Evolutionary conservation across 176 grass and related monocot species (phyloP), one percentile per base, ranked within the genome.

Genomic region (Oryza brachyantha): DNA sequence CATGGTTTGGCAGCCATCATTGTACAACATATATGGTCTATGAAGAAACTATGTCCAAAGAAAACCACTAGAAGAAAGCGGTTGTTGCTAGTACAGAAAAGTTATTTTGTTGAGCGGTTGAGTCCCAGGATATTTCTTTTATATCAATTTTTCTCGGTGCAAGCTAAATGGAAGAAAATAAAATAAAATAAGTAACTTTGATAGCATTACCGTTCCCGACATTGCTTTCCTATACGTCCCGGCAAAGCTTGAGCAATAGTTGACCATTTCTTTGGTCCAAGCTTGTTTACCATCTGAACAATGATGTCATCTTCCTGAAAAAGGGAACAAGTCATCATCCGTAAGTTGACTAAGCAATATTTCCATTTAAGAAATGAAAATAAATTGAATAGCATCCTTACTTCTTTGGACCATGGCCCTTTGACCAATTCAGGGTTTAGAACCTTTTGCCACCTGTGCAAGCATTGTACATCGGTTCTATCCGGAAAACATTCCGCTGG

Each of bases 371-470:
- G 75, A n/a, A 65, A 66, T 37, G 35, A 81, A 60, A 78, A 79
- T 25, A 58, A 21, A 76, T 63, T 6, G 66, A 79, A 84, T 57
- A 42, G 12, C 52, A 82, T 70, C 28, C 42, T 62, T 87, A 99
- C 96, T 81, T 99, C 96, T 90, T 99, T 99, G 3, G 92, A 93
- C 96, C 96, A 99, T 76, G 96, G 96, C 46, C 96, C 96, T 87
- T 99, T 95, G 29, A 99, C 84, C 80, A 99, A 86, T 26, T 94
- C 96, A 72, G 96, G 96, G 79, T 99, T 99, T 72, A 99, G 76
- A 86, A 97, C 93, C 67, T 97, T 97, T 63, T 97, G 96, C 96
- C 96, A 99, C 63, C 96, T 99, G 67, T 99, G 96, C 75, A 99
- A 84, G 84, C 96, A 99, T 81, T 99, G 96, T 58, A 99, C 96